These are phyloP conservation scores for Erysimum cheiri DNA, from an alignment of 441 rosid species.

Conservation along the genomic window DNA sequence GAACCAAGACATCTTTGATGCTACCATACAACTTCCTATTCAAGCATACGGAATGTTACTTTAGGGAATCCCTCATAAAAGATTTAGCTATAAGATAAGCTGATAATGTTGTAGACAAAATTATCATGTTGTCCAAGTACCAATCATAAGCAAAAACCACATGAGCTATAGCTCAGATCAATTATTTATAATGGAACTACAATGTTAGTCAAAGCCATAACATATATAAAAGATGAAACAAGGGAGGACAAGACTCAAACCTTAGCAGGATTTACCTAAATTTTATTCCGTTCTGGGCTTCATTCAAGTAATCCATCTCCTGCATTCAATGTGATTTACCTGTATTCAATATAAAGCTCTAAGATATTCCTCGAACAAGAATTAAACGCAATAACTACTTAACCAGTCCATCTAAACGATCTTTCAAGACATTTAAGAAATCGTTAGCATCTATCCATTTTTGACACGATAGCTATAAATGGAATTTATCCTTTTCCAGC, in stretches of 20 bases:
- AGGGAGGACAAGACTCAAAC: constrained; percentile 31
- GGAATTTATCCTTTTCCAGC: neutral
- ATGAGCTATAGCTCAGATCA: constrained; percentile 35
- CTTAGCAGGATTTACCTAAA: constrained; percentile 66
- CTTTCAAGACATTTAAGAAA: constrained; percentile 9
- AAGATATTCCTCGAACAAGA: constrained; percentile 67
- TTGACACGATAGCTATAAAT: neutral
- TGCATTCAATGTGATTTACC: constrained; percentile 99
- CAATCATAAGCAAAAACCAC: constrained; percentile 15
- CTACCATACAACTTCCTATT: constrained; percentile 80
- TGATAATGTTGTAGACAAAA: constrained; percentile 8
- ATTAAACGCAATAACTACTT: constrained; percentile 26
- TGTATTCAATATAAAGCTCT: constrained; percentile 97
- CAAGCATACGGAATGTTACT: constrained; percentile 35
- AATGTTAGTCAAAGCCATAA: constrained; percentile 17
- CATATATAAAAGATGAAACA: constrained; percentile 15
- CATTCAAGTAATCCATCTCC: constrained; percentile 98
- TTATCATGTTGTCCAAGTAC: constrained; percentile 13
- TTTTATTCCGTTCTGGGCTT: constrained; percentile 87
- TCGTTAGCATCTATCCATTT: constrained; percentile 13
- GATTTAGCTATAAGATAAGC: constrained; percentile 12
- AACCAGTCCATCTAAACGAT: constrained; percentile 16
- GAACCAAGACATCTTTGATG: constrained; percentile 84
- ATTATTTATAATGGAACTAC: constrained; percentile 1
- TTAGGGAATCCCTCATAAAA: constrained; percentile 26